phyloP scores from a whole-genome alignment of 164 flowering plant genomes.

The Aristolochia contorta region DNA sequence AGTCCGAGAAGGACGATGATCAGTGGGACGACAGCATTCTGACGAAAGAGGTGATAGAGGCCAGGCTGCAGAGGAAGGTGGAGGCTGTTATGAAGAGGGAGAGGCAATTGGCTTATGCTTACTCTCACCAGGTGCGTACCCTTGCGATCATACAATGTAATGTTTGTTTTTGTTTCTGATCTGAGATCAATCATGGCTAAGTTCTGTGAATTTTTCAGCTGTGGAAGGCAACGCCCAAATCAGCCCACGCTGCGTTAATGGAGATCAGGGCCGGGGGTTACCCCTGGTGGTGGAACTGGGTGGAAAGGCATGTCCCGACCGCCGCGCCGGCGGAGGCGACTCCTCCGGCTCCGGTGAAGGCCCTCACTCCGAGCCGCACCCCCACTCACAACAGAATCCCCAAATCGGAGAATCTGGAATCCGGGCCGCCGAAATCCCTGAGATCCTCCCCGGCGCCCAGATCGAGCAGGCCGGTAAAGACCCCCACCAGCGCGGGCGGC shows the following conservation, averaged over 20 bases:
- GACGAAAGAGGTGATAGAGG: slow-evolving; percentile 71
- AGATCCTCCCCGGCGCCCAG: slow-evolving; percentile 25
- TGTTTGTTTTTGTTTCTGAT: too few relatives aligned
- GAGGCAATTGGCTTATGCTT: slow-evolving; percentile 83
- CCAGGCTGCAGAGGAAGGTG: slow-evolving; percentile 64
- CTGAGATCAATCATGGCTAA: too few relatives aligned
- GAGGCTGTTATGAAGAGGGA: slow-evolving; percentile 79
- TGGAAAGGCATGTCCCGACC: slow-evolving; percentile 53
- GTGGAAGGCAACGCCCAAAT: slow-evolving; percentile 44
- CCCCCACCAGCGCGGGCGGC: too few relatives aligned
- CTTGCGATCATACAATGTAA: not conserved
- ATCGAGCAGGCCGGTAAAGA: too few relatives aligned
- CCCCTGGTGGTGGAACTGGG: slow-evolving; percentile 96
- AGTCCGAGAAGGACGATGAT: slow-evolving; percentile 62
- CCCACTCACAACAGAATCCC: slow-evolving; percentile 26
- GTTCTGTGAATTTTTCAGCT: slow-evolving; percentile 16
- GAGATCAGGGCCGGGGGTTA: slow-evolving; percentile 50
- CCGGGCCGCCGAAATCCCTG: slow-evolving; percentile 57
- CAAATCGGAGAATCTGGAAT: slow-evolving; percentile 27
- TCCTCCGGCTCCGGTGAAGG: slow-evolving; percentile 21
- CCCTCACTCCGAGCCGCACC: slow-evolving; percentile 17
- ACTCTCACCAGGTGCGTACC: slow-evolving; percentile 74
- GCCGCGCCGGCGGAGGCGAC: slow-evolving; percentile 24
- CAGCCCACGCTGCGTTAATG: slow-evolving; percentile 28
- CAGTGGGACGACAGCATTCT: slow-evolving; percentile 86